These are phyloP conservation scores for Aspergillus pseudoglaucus DNA, from an alignment of 2,329 filamentous ascomycete species.

Conservation along the genomic window DNA sequence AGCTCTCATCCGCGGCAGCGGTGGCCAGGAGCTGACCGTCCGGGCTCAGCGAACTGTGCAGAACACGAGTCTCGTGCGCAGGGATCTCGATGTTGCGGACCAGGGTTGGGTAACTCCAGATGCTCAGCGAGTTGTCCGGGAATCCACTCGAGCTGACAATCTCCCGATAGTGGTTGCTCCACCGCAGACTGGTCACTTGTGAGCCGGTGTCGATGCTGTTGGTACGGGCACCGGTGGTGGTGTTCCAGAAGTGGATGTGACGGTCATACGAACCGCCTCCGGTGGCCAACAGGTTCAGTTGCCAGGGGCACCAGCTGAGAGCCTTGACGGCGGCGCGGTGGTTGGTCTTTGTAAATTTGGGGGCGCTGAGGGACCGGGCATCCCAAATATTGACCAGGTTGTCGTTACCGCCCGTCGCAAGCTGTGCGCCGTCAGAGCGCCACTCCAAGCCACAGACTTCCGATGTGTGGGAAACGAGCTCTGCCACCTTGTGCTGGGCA, in stretches of 20 bases:
- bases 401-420: slow-evolving; percentile 96
- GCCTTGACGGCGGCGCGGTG: slow-evolving; percentile 99
- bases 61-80: slow-evolving; percentile 90
- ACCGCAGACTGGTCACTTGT: slow-evolving; percentile 91
- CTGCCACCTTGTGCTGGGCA: slow-evolving; percentile 94
- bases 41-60: slow-evolving; percentile 94
- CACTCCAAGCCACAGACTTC: slow-evolving; percentile 98
- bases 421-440: slow-evolving; percentile 91
- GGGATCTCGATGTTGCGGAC: slow-evolving; percentile 98
- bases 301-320: slow-evolving; percentile 97
- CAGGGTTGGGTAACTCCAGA: slow-evolving; percentile 97
- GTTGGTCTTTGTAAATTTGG: slow-evolving; percentile 99
- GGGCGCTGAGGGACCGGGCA: slow-evolving; percentile 81
- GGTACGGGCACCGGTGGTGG: slow-evolving; percentile 89
- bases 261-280: slow-evolving; percentile 94
- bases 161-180: slow-evolving; percentile 96
- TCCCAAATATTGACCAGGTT: slow-evolving; percentile 99
- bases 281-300: slow-evolving; percentile 91
- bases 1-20: slow-evolving; percentile 87
- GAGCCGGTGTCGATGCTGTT: slow-evolving; percentile 99
- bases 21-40: slow-evolving; percentile 98
- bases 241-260: slow-evolving; percentile 99
- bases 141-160: slow-evolving; percentile 96
- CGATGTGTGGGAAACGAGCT: slow-evolving; percentile 93
- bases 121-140: slow-evolving; percentile 97